A percentile compares a stretch with the other conserved stretches of the same genome.
phyloP scores from a whole-genome alignment of 176 grass and related monocot species.

The Juncus inflexus region DNA sequence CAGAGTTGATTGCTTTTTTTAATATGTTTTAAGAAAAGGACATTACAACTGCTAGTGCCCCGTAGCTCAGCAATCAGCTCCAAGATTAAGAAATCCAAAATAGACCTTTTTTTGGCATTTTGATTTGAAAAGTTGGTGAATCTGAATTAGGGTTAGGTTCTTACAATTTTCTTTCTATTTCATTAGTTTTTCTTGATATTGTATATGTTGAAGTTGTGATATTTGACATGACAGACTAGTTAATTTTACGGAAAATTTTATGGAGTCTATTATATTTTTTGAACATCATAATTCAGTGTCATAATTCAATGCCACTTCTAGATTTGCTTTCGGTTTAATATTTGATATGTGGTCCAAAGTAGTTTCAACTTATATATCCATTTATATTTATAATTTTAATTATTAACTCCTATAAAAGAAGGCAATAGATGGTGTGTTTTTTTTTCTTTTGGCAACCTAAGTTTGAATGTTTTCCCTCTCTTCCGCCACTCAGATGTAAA shows the following conservation, averaged over 20 bases:
- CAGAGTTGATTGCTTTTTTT: neutral
- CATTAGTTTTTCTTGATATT: neutral
- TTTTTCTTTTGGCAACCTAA: neutral
- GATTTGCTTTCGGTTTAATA: no score
- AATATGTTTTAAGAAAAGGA: conserved; percentile 22
- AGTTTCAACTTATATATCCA: no score
- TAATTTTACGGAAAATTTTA: no score
- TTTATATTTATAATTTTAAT: no score
- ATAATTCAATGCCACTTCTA: no score
- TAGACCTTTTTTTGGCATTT: neutral
- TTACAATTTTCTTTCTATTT: neutral
- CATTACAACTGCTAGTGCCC: conserved; percentile 21
- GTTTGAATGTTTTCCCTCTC: neutral
- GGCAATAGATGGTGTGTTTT: no score
- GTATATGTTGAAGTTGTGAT: neutral
- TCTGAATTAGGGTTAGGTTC: conserved; percentile 3
- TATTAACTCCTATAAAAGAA: no score
- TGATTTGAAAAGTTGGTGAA: conserved; percentile 22
- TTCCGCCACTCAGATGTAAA: neutral
- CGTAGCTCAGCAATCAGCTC: conserved; percentile 18
- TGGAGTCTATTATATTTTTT: no score
- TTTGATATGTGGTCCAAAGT: no score
- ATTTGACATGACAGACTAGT: neutral
- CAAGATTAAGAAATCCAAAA: conserved; percentile 19
- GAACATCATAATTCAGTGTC: no score